phyloP scores from a whole-genome alignment of 2,329 filamentous ascomycete genomes.

The Fusarium hainanense region DNA sequence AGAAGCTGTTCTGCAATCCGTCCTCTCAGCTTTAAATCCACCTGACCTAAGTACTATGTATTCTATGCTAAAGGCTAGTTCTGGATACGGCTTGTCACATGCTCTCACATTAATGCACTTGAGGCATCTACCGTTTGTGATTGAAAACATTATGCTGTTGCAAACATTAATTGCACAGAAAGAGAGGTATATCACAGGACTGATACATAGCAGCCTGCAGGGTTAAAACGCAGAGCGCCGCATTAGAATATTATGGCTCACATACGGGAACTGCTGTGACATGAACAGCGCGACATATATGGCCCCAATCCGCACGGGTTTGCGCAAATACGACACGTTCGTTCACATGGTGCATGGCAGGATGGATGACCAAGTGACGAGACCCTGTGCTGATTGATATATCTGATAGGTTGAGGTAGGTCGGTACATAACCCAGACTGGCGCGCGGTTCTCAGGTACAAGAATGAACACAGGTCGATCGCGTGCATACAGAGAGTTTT shows the following conservation, averaged over 20 bases:
- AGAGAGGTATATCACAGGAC: not conserved
- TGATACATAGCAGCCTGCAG: not conserved
- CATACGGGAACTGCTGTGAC: conserved; percentile 18
- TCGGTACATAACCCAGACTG: not conserved
- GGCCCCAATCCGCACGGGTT: not conserved
- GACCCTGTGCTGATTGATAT: conserved; percentile 10
- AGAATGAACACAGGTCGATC: not conserved
- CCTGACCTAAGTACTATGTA: not conserved
- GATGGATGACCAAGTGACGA: not conserved
- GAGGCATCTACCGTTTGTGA: not conserved
- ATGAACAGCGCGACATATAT: conserved; percentile 25
- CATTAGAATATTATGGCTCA: conserved; percentile 6
- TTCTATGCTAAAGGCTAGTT: not conserved
- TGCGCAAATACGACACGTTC: not conserved
- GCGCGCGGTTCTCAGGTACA: conserved; percentile 1
- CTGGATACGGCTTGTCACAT: conserved; percentile 22
- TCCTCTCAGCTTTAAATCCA: not conserved
- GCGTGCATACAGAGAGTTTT: not conserved
- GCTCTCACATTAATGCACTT: conserved; percentile 26
- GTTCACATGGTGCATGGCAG: not conserved
- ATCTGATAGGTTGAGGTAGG: conserved; percentile 15
- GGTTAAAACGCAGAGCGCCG: conserved; percentile 8
- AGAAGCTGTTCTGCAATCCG: not conserved
- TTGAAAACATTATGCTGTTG: not conserved
- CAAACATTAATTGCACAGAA: not conserved